Evolutionary conservation across 75 land plant genomes (phyloP), one percentile per base, ranked within the genome.

Genomic region (Pinus tabuliformis): DNA sequence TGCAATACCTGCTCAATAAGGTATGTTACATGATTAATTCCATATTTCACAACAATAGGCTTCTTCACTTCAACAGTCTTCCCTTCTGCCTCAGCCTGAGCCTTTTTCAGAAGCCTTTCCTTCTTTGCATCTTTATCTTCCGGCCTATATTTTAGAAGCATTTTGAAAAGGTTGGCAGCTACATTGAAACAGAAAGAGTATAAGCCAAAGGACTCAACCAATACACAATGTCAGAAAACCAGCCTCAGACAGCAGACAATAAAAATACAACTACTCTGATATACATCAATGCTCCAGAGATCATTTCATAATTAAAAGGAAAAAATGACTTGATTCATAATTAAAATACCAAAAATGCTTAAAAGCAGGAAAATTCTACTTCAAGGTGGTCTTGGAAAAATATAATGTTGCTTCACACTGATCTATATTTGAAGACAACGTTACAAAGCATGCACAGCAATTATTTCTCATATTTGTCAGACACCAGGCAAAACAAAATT

Each of bases 91-190:
- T 91, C 93, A 22, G 88, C 85, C 62, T 91, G 86, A 20, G 93
- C 93, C 74, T 73, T 90, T 77, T 89, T 90, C 77, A 89, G 28
- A 26, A 89, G 91, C 4, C 89, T 70, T 39, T 89, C 91, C 78
- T 86, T 91, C 77, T 91, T 89, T 17, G 77, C 84, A 54, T 87
- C 85, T 73, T 81, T 90, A 80, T 90, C 92, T 79, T 88, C 92
- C 33, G 92, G 92, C 76, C 92, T 78, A 61, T 90, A 88, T 76
- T 88, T 90, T n/a, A 90, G 83, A 65, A 90, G 82, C 90, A 90
- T 85, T 88, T 88, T 90, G 75, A 88, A 90, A 45, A 90, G 73
- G 73, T 73, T 83, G 9, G 90, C 62, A 18, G 92, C 92, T 88
- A 78, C 52, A 83, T 71, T 4, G 49, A 76, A 30, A 14, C 4